Conservation (phyloP, 1,284 basidiomycete genomes). For the Sporisorium graminicola region DNA sequence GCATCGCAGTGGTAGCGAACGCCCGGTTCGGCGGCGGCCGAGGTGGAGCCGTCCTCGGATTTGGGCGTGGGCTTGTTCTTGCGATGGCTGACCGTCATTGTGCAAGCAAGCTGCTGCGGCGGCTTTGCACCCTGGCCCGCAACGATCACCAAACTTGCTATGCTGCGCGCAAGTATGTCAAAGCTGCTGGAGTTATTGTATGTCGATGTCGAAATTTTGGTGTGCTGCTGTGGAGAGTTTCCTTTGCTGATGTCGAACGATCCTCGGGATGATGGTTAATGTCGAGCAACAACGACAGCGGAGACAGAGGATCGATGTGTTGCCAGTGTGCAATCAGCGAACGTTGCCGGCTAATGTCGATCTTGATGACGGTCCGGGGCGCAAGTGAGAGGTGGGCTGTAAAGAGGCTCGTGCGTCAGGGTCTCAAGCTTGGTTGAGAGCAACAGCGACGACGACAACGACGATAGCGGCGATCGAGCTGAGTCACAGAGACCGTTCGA, state of each 20-base stretch:
- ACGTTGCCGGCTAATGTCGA: not conserved
- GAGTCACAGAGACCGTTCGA: not conserved
- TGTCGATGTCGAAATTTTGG: not conserved
- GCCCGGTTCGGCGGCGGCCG: slow-evolving; percentile 64
- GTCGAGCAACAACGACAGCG: not conserved
- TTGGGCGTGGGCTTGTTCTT: slow-evolving; percentile 65
- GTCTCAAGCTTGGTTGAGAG: slow-evolving; percentile 1
- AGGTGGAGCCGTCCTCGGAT: slow-evolving; percentile 57
- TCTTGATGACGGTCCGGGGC: not conserved
- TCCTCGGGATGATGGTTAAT: not conserved
- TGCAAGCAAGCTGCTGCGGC: slow-evolving; percentile 4
- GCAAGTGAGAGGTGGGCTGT: slow-evolving; percentile 3
- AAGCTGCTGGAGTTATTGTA: not conserved
- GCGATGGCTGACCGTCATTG: slow-evolving; percentile 69
- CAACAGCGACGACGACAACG: not conserved
- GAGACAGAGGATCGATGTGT: not conserved
- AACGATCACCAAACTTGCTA: not conserved
- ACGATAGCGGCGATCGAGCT: slow-evolving; percentile 8
- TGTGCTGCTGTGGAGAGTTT: not conserved
- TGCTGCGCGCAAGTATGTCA: not conserved
- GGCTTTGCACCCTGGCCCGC: not conserved
- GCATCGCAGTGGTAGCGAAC: slow-evolving; percentile 69
- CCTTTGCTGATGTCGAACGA: not conserved
- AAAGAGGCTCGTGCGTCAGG: slow-evolving; percentile 36
- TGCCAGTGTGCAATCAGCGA: not conserved